Percentiles rank a stretch among this genome's conserved stretches.
These are phyloP conservation scores for Amphirosellinia nigrospora DNA, from an alignment of 495 filamentous ascomycete species.

Conservation along the genomic window DNA sequence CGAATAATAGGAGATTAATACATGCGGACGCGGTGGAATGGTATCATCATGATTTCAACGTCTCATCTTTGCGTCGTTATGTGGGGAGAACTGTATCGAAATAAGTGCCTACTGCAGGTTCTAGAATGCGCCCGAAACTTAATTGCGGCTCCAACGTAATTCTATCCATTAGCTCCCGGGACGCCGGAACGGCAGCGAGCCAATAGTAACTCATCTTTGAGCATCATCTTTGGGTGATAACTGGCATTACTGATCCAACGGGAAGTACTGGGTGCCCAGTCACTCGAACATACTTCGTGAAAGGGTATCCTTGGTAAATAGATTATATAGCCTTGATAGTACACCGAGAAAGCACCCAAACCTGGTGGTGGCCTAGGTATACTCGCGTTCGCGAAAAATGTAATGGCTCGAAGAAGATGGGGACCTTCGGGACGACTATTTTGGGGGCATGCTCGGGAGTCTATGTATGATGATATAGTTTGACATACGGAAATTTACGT, in stretches of 20 bases:
- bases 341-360: background rate
- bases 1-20: too few relatives aligned
- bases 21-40: background rate
- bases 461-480: conserved; percentile 10
- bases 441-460: background rate
- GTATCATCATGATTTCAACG: background rate
- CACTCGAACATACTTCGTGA: background rate
- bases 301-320: background rate
- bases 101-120: background rate
- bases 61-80: background rate
- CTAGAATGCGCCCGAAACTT: background rate
- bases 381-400: too few relatives aligned
- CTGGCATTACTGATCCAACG: background rate
- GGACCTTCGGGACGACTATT: background rate
- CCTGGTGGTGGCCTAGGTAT: background rate
- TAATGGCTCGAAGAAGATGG: too few relatives aligned
- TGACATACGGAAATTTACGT: background rate
- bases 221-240: background rate
- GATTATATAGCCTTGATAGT: background rate
- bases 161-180: background rate
- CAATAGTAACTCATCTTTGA: background rate
- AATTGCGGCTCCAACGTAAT: background rate
- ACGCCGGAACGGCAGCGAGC: background rate
- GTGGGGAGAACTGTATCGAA: background rate
- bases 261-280: background rate